Conservation (phyloP, 805 yeast species). For the Starmerella khaoyaiensis region DNA sequence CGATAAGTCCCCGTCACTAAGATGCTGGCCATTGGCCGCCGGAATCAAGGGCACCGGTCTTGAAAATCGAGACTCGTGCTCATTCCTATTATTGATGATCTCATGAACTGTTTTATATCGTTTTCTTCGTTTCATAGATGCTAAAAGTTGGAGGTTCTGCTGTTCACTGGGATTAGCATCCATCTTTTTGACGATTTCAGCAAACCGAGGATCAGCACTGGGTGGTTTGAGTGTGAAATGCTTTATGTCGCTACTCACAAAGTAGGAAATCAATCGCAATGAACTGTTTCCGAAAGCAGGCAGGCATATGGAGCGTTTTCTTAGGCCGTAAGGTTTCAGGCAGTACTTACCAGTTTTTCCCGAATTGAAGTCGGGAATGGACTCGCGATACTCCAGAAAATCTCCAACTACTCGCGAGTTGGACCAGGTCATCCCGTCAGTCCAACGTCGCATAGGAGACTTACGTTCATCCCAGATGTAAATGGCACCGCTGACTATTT, state of each 20-base stretch:
- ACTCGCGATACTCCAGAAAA: conserved; percentile 50
- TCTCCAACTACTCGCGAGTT: conserved; percentile 57
- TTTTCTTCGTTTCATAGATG: conserved; percentile 4
- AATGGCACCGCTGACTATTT: conserved; percentile 46
- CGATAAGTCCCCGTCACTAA: too few species aligned
- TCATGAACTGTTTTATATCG: conserved; percentile 1
- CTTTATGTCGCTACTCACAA: conserved; percentile 25
- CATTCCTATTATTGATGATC: too few species aligned
- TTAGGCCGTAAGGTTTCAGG: conserved; percentile 41
- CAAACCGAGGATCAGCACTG: conserved; percentile 33
- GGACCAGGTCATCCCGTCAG: conserved; percentile 63
- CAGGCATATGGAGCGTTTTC: conserved; percentile 53
- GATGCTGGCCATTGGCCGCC: too few species aligned
- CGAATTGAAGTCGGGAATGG: conserved; percentile 31
- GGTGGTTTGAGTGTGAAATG: conserved; percentile 31
- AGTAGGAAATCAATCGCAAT: conserved; percentile 50
- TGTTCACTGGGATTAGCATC: conserved; percentile 3
- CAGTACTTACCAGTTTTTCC: conserved; percentile 27
- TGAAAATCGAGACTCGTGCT: too few species aligned
- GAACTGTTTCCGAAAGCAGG: conserved; percentile 41
- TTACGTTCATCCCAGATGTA: conserved; percentile 63
- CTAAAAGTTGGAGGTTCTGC: conserved; percentile 2
- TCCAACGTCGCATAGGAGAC: conserved; percentile 65
- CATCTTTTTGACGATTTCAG: conserved; percentile 19
- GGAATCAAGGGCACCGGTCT: too few species aligned